Base-by-base conservation (phyloP, 306 rosid genomes). In the Phaseolus lunatus region DNA sequence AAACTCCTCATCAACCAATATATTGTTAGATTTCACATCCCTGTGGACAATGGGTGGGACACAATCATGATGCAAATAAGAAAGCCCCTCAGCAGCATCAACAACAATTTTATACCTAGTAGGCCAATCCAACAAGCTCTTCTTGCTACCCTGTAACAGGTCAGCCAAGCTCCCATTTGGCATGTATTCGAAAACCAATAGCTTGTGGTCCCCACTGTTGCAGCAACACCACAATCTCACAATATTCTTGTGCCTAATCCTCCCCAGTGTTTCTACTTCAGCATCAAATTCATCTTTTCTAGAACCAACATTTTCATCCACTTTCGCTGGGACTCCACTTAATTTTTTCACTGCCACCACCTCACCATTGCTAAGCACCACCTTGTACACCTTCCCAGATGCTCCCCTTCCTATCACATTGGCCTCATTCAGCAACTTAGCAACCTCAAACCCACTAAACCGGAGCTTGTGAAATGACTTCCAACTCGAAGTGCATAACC, bases 311-410 rank as follows among this genome's bases (percentile, higher is more conserved):
- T 16, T 67, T 53, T 24, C 52, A 1, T 75, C 73, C 1, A 63
- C 84, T 50, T 85, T 81, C 73, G 24, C 84, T 16, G 44, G 18
- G 59, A 82, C 81, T 62, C 82, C 78, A 87, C 87, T 73, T 7
- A 91, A 76, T 78, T 83, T 91, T 86, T 91, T 91, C 83, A 87
- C 96, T 3, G 96, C 96, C 63, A 89, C 96, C 22, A 62, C 78
- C 68, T 88, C 93, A 4, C 87, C 88, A 3, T 83, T 84, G 52
- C 87, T 78, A 0, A 91, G 89, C 26, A 64, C 89, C 9, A 84
- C 96, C 77, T 91, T 91, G 67, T 89, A 91, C 27, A 91, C 96
- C 76, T 87, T 91, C 59, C 96, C 96, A 0, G 96, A 91, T 22
- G 93, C 90, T 33, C 96, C 93, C 7, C 80, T 83, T 19, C 96